Evolutionary conservation across 768 basidiomycete species (phyloP).

Genomic region (Xerocomellus amylosporus): DNA sequence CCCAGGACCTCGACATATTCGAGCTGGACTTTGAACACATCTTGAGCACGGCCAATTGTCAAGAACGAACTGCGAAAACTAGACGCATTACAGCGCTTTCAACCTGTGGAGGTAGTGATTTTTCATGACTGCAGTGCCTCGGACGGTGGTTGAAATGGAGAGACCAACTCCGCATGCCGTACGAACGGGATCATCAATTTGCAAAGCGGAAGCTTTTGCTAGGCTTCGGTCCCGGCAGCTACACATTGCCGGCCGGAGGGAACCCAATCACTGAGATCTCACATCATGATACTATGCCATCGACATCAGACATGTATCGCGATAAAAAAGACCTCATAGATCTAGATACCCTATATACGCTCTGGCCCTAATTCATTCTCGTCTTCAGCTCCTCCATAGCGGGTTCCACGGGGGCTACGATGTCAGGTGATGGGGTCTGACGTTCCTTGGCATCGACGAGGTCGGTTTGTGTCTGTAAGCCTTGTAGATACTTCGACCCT

Average conservation of each 20-base stretch:
- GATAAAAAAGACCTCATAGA: not conserved
- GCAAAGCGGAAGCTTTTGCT: too few species aligned
- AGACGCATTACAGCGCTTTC: not conserved
- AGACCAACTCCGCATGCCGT: too few species aligned
- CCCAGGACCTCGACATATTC: not conserved
- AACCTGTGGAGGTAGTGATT: too few species aligned
- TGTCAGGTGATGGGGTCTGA: constrained; percentile 11
- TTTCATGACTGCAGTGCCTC: too few species aligned
- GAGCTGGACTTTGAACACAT: not conserved
- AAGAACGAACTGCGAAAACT: not conserved
- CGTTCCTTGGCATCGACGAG: constrained; percentile 3
- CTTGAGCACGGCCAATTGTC: not conserved
- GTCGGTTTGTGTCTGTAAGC: constrained; percentile 41
- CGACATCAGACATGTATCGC: not conserved
- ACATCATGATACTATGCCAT: too few species aligned
- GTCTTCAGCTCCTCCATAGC: constrained; percentile 26
- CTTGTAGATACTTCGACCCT: constrained; percentile 51
- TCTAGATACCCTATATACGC: constrained; percentile 4
- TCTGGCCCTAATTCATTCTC: constrained; percentile 8
- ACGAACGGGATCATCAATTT: too few species aligned
- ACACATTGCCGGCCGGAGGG: not conserved
- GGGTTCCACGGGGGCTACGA: constrained; percentile 27
- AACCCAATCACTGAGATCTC: too few species aligned
- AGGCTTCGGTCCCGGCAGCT: not conserved
- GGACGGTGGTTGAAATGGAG: too few species aligned